Percentiles rank a stretch among this genome's conserved stretches.
These are phyloP conservation scores for Yarrowia yakushimensis DNA, from an alignment of 805 yeast species.

Conservation along the genomic window DNA sequence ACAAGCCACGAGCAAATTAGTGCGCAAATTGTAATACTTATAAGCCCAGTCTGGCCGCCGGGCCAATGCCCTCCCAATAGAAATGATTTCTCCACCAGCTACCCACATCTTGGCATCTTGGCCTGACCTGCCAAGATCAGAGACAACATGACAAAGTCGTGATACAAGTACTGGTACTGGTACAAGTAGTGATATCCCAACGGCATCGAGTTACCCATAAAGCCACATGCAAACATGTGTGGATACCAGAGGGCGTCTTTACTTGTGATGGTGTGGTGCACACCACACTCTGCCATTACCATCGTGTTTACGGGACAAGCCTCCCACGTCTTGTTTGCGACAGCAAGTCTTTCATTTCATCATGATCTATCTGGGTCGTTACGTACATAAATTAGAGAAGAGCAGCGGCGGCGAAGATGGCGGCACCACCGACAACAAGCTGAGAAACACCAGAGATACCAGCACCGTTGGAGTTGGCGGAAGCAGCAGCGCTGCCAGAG, in stretches of 20 bases:
- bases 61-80: background rate
- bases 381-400: conserved; percentile 16
- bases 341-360: background rate
- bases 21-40: conserved; percentile 5
- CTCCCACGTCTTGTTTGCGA: background rate
- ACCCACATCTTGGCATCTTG: background rate
- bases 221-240: too few relatives aligned
- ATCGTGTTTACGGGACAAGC: too few relatives aligned
- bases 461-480: conserved; percentile 16
- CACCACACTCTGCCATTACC: too few relatives aligned
- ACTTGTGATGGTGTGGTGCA: too few relatives aligned
- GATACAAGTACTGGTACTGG: too few relatives aligned
- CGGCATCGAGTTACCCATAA: too few relatives aligned
- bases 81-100: background rate
- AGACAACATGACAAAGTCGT: background rate
- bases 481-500: background rate
- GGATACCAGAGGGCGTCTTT: too few relatives aligned
- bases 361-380: conserved; percentile 13
- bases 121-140: background rate
- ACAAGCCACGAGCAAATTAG: conserved; percentile 10
- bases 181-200: background rate
- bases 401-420: conserved; percentile 22
- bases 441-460: conserved; percentile 14
- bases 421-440: conserved; percentile 11
- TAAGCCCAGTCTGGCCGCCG: background rate